Percentiles rank a stretch among this genome's conserved stretches.
These are phyloP conservation scores for Colletotrichum sp. DNA, from an alignment of 2,329 filamentous ascomycete genomes.

Conservation along the genomic window DNA sequence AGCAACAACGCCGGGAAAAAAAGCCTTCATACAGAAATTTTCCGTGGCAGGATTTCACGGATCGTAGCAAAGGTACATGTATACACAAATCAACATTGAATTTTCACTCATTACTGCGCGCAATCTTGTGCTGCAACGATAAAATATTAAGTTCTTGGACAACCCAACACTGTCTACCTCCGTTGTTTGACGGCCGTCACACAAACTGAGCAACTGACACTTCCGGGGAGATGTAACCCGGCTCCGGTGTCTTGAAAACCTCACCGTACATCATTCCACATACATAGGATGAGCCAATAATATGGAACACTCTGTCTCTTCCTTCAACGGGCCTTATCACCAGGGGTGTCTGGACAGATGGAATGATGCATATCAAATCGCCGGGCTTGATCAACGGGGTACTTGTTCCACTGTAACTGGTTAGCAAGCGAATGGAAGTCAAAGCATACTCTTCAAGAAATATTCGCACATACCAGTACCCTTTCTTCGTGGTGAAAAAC, in stretches of 20 bases:
- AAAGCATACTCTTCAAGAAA: neutral
- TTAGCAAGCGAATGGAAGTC: neutral
- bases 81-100: neutral
- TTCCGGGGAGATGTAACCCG: neutral
- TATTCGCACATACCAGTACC: neutral
- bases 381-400: neutral
- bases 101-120: accelerated
- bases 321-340: neutral
- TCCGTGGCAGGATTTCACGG: neutral
- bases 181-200: accelerated
- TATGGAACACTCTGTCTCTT: neutral
- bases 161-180: neutral
- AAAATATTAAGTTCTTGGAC: accelerated
- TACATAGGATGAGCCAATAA: neutral
- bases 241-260: neutral
- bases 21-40: accelerated
- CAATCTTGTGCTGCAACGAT: accelerated
- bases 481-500: neutral
- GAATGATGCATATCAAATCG: neutral
- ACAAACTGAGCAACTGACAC: neutral
- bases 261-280: neutral
- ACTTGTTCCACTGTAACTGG: neutral
- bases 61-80: neutral
- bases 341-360: neutral
- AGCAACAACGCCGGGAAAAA: accelerated